Evolutionary conservation across 768 basidiomycete species (phyloP).

Genomic region (Ramaria rubella): DNA sequence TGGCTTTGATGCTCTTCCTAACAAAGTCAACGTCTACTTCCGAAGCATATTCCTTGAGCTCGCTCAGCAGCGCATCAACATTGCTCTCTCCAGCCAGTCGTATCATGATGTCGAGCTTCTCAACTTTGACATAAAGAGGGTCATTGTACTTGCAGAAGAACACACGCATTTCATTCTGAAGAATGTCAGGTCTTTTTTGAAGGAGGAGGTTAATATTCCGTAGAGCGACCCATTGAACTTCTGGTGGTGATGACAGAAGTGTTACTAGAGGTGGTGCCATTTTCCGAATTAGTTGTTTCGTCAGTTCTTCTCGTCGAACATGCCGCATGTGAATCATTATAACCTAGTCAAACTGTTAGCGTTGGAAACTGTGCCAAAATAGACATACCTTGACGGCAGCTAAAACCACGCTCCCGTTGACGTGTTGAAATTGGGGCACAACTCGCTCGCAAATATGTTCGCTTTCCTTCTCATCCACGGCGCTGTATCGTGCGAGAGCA

Average conservation of each 20-base stretch:
- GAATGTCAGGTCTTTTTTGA: conserved; percentile 84
- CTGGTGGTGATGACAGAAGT: conserved; percentile 90
- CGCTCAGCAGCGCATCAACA: conserved; percentile 89
- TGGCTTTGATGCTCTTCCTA: conserved; percentile 87
- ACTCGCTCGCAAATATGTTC: conserved; percentile 99
- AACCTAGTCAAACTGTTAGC: conserved; percentile 43
- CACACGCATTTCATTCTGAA: conserved; percentile 95
- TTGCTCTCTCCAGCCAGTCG: conserved; percentile 85
- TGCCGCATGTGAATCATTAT: conserved; percentile 95
- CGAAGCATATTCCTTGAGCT: conserved; percentile 92
- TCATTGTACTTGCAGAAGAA: conserved; percentile 99
- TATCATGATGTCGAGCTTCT: conserved; percentile 99
- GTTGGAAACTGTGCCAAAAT: neutral
- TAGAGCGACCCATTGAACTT: conserved; percentile 97
- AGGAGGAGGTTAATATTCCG: conserved; percentile 95
- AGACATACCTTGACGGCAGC: conserved; percentile 81
- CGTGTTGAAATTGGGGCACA: conserved; percentile 97
- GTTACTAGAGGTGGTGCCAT: conserved; percentile 98
- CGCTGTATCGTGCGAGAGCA: conserved; percentile 75
- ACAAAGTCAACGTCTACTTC: conserved; percentile 99
- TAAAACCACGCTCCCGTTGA: conserved; percentile 93
- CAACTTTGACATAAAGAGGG: conserved; percentile 97
- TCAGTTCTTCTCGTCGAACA: conserved; percentile 74
- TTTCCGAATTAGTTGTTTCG: conserved; percentile 82
- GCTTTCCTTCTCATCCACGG: conserved; percentile 87